Evolutionary conservation across 1,284 basidiomycete genomes (phyloP).

Genomic region (Earliella scabrosa): DNA sequence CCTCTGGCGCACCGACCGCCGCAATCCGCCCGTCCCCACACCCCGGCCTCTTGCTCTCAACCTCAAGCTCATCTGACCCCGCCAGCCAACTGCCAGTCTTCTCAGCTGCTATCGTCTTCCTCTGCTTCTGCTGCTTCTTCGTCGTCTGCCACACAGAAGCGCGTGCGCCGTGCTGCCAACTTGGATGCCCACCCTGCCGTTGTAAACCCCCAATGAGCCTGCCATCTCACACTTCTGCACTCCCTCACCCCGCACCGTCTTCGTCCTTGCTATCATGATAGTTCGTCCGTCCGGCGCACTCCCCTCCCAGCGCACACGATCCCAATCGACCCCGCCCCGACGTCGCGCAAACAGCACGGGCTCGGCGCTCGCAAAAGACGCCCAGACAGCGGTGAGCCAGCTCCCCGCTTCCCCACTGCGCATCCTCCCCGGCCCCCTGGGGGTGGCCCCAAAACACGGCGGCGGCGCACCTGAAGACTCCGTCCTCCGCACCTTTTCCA

Average conservation of each 20-base stretch:
- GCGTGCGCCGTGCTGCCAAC: neutral
- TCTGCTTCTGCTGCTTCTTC: neutral
- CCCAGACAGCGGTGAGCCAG: neutral
- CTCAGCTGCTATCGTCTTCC: no score
- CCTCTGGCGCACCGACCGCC: neutral
- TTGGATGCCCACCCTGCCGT: slow-evolving; percentile 16
- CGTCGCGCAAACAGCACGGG: slow-evolving; percentile 20
- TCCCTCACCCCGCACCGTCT: neutral
- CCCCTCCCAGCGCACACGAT: slow-evolving; percentile 6
- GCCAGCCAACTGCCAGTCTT: no score
- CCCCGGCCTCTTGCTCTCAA: neutral
- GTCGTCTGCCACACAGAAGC: neutral
- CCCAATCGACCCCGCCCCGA: slow-evolving; percentile 18
- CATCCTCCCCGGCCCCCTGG: slow-evolving; percentile 4
- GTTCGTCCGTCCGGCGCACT: slow-evolving; percentile 7
- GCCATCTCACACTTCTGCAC: neutral
- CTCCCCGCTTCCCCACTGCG: slow-evolving; percentile 5
- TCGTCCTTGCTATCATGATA: slow-evolving; percentile 17
- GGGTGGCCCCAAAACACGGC: slow-evolving; percentile 5
- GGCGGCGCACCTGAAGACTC: neutral
- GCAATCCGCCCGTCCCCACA: neutral
- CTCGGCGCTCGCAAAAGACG: slow-evolving; percentile 2
- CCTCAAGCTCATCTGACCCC: neutral
- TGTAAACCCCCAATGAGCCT: slow-evolving; percentile 19
- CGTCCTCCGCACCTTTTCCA: slow-evolving; percentile 12